Conservation (phyloP, 352 stramenopile genomes). For the Pythium pyrilobum region DNA sequence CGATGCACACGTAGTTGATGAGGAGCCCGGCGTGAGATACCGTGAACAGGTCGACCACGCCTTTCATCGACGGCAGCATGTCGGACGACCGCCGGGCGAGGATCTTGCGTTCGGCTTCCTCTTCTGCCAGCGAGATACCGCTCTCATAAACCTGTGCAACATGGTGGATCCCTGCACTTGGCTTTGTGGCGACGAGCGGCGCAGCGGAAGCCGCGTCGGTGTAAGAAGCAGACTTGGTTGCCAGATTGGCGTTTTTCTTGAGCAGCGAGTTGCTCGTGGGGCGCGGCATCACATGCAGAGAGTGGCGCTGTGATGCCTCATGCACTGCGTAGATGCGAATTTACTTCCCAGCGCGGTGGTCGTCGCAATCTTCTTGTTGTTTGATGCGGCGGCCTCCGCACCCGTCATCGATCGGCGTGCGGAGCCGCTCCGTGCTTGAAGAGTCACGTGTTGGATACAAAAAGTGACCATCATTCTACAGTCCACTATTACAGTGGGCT, state of each 20-base stretch:
- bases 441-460: conserved; percentile 2
- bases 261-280: conserved; percentile 8
- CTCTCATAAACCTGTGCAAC: neutral
- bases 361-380: too few species aligned
- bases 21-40: conserved; percentile 43
- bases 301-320: neutral
- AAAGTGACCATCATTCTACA: conserved; percentile 15
- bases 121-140: conserved; percentile 1
- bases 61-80: conserved; percentile 32
- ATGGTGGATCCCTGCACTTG: neutral
- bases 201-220: neutral
- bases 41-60: conserved; percentile 35
- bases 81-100: conserved; percentile 34
- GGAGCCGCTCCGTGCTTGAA: neutral
- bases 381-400: too few species aligned
- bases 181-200: neutral
- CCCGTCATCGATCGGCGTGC: too few species aligned
- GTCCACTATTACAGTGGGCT: neutral
- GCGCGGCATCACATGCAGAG: conserved; percentile 2
- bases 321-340: too few species aligned
- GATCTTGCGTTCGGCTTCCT: conserved; percentile 33
- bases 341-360: too few species aligned
- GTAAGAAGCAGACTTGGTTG: neutral
- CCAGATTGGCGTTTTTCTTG: neutral
- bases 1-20: conserved; percentile 68